Percentiles rank a stretch among this genome's conserved stretches.
Evolutionary conservation across 1,284 basidiomycete genomes (phyloP).

Genomic region (Pholiota adiposa): DNA sequence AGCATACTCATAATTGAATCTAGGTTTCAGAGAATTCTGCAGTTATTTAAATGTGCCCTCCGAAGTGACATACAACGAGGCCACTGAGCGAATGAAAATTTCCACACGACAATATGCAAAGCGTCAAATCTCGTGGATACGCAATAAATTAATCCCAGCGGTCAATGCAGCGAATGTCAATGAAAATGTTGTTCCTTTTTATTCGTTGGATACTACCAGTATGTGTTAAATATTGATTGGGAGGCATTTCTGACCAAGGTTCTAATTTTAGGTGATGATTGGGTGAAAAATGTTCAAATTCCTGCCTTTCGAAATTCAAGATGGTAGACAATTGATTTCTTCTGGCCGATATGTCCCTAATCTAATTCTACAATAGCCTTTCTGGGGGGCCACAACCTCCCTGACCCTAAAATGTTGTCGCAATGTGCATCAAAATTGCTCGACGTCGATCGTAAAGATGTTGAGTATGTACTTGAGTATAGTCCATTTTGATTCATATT

Average conservation of each 20-base stretch:
- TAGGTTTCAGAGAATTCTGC: constrained; percentile 93
- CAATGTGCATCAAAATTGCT: constrained; percentile 58
- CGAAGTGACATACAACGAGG: constrained; percentile 54
- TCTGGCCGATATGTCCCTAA: background rate
- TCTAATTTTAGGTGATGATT: constrained; percentile 55
- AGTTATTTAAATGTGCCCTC: constrained; percentile 56
- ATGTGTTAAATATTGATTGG: constrained; percentile 16
- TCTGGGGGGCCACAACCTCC: constrained; percentile 51
- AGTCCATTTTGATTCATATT: too few species aligned
- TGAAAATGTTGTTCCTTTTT: constrained; percentile 47
- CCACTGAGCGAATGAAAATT: constrained; percentile 84
- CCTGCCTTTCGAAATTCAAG: constrained; percentile 54
- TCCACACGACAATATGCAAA: constrained; percentile 93
- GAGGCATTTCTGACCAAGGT: constrained; percentile 2
- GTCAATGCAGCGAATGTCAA: constrained; percentile 55
- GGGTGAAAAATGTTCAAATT: constrained; percentile 59
- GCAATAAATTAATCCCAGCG: constrained; percentile 85
- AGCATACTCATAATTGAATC: background rate
- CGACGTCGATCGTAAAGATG: constrained; percentile 42
- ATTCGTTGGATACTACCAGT: constrained; percentile 83
- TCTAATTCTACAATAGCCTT: constrained; percentile 54
- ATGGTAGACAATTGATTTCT: constrained; percentile 50
- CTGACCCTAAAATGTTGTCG: constrained; percentile 63
- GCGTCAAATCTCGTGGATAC: constrained; percentile 91
- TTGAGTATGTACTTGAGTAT: constrained; percentile 52